These are phyloP conservation scores for Kuraishia hungarica DNA, from an alignment of 805 yeast genomes.

Conservation along the genomic window DNA sequence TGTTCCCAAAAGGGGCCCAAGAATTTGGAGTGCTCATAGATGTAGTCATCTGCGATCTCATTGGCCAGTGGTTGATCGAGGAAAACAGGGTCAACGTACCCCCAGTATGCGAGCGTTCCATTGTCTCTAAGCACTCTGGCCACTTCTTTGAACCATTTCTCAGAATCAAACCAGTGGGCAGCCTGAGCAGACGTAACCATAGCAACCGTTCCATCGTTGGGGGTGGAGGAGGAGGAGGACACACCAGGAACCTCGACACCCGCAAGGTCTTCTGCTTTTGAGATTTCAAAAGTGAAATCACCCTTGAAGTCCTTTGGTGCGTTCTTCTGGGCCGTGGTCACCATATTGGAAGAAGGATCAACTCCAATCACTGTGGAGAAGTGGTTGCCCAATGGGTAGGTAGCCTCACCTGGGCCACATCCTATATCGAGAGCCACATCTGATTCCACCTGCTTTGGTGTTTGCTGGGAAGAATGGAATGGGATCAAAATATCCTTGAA, in stretches of 20 bases:
- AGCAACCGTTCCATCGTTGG: conserved; percentile 31
- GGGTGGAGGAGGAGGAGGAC: conserved; percentile 1
- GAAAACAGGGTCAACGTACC: conserved; percentile 64
- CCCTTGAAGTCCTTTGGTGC: conserved; percentile 33
- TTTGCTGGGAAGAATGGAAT: conserved; percentile 22
- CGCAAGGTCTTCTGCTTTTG: conserved; percentile 7
- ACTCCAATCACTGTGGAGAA: conserved; percentile 32
- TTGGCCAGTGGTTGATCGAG: conserved; percentile 46
- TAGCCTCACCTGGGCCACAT: conserved; percentile 47
- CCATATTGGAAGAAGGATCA: conserved; percentile 40
- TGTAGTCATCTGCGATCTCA: conserved; percentile 32
- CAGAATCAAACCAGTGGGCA: conserved; percentile 64
- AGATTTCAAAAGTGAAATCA: conserved; percentile 20
- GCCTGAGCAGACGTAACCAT: conserved; percentile 76
- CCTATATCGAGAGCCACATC: conserved; percentile 51
- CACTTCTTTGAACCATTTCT: conserved; percentile 19
- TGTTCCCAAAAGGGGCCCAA: conserved; percentile 79
- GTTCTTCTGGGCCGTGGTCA: conserved; percentile 15
- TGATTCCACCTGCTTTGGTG: conserved; percentile 5
- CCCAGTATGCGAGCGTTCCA: conserved; percentile 62
- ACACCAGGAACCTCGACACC: conserved; percentile 7
- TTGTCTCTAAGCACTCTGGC: conserved; percentile 27
- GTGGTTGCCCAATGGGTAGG: conserved; percentile 31
- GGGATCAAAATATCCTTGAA: conserved; percentile 27
- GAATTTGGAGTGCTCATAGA: conserved; percentile 31